A percentile compares a stretch with the other conserved stretches of the same genome.
phyloP scores from a whole-genome alignment of 108 stramenopile species.

The Fragilaria crotonensis region DNA sequence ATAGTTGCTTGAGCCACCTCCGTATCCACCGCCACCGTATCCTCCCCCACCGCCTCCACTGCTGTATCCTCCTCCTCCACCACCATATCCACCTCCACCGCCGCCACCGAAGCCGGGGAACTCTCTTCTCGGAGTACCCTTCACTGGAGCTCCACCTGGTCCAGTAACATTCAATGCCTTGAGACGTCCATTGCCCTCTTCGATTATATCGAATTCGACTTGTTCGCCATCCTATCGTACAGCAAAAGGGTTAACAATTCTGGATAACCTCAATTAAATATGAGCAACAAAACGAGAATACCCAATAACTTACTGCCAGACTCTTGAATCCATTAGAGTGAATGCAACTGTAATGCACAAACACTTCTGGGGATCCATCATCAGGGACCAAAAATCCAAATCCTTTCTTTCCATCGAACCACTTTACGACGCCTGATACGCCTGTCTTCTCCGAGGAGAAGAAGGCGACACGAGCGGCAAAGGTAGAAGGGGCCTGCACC shows the following conservation, averaged over 20 bases:
- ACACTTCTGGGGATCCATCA: conserved; percentile 52
- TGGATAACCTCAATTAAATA: too few species aligned
- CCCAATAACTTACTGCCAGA: conserved; percentile 10
- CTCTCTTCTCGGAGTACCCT: conserved; percentile 43
- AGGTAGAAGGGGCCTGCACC: too few species aligned
- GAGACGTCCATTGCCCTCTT: conserved; percentile 23
- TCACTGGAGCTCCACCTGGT: conserved; percentile 59
- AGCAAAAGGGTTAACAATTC: too few species aligned
- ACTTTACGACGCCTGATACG: conserved; percentile 20
- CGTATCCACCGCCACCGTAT: too few species aligned
- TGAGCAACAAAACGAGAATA: not conserved
- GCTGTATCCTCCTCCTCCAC: too few species aligned
- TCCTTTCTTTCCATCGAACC: conserved; percentile 78
- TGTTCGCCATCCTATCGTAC: conserved; percentile 41
- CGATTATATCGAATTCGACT: conserved; percentile 48
- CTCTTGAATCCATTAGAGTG: conserved; percentile 63
- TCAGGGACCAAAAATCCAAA: conserved; percentile 77
- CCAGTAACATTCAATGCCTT: conserved; percentile 69
- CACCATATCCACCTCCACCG: too few species aligned
- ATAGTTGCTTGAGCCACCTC: too few species aligned
- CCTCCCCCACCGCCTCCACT: too few species aligned
- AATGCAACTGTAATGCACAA: conserved; percentile 60
- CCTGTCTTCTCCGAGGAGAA: not conserved
- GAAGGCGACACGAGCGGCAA: too few species aligned
- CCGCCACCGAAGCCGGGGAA: not conserved